Conservation (phyloP, 2,329 filamentous ascomycete species). For the Cytospora piceae region DNA sequence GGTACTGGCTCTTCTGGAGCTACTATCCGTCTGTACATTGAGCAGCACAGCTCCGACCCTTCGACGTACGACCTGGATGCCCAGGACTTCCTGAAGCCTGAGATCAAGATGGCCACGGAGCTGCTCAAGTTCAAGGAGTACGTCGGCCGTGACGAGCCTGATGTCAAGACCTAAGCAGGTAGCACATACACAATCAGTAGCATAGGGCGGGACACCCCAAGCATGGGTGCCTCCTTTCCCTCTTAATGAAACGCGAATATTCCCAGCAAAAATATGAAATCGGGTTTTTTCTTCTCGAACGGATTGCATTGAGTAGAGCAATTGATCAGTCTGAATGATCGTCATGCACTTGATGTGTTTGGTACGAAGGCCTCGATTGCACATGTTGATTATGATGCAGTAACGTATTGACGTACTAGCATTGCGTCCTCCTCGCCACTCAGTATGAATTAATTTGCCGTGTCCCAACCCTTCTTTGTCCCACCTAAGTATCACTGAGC, state of each 20-base stretch:
- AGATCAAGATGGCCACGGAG: constrained; percentile 82
- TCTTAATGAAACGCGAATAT: constrained; percentile 2
- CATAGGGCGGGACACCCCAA: constrained; percentile 8
- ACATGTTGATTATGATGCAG: background rate
- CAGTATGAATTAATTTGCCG: background rate
- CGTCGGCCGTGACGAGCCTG: constrained; percentile 88
- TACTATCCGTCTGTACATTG: constrained; percentile 95
- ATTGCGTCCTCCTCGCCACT: background rate
- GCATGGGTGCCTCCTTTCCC: background rate
- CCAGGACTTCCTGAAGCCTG: constrained; percentile 90
- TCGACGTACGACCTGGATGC: constrained; percentile 80
- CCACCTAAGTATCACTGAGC: background rate
- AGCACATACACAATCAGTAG: background rate
- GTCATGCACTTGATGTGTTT: background rate
- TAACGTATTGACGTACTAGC: background rate
- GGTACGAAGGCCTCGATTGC: background rate
- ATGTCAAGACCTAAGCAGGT: constrained; percentile 81
- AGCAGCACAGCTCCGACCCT: constrained; percentile 87
- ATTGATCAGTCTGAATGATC: background rate
- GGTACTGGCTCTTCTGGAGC: constrained; percentile 94
- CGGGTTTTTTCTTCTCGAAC: background rate
- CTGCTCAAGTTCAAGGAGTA: constrained; percentile 93
- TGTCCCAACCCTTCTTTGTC: background rate
- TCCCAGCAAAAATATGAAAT: background rate
- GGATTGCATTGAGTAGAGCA: background rate